These are phyloP conservation scores for Lachnellula subtilissima DNA, from an alignment of 2,329 filamentous ascomycete genomes.

Conservation along the genomic window DNA sequence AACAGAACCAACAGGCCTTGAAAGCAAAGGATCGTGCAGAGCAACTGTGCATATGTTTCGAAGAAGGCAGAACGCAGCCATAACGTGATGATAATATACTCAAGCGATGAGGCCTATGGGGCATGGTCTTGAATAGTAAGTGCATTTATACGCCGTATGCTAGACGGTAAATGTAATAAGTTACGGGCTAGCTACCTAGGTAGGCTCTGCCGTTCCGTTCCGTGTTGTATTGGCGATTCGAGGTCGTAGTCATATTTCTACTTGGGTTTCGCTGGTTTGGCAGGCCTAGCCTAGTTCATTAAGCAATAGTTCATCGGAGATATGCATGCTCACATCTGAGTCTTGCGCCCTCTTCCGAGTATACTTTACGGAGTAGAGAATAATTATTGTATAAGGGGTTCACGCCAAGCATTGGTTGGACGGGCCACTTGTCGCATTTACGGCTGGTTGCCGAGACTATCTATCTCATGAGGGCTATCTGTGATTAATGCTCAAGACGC, in stretches of 20 bases:
- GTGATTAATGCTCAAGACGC: too few relatives aligned
- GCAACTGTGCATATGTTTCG: not conserved
- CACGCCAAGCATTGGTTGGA: not conserved
- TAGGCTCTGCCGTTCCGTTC: not conserved
- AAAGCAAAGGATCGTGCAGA: slow-evolving; percentile 36
- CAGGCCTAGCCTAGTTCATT: not conserved
- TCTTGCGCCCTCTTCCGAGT: too few relatives aligned
- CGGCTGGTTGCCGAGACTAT: not conserved
- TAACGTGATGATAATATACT: not conserved
- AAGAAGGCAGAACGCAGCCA: not conserved
- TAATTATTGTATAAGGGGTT: not conserved
- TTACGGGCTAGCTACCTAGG: too few relatives aligned
- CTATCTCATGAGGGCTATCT: not conserved
- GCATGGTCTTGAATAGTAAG: not conserved
- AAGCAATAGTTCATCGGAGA: not conserved
- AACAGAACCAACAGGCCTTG: too few relatives aligned
- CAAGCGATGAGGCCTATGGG: not conserved
- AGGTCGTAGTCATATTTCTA: not conserved
- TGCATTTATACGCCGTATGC: not conserved
- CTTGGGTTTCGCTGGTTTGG: not conserved
- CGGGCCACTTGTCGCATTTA: not conserved
- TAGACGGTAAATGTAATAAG: too few relatives aligned
- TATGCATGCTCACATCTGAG: not conserved
- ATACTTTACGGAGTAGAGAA: too few relatives aligned
- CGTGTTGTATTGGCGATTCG: not conserved